Base-by-base conservation (phyloP, 78 protist genomes). In the Dictyostelium purpureum region DNA sequence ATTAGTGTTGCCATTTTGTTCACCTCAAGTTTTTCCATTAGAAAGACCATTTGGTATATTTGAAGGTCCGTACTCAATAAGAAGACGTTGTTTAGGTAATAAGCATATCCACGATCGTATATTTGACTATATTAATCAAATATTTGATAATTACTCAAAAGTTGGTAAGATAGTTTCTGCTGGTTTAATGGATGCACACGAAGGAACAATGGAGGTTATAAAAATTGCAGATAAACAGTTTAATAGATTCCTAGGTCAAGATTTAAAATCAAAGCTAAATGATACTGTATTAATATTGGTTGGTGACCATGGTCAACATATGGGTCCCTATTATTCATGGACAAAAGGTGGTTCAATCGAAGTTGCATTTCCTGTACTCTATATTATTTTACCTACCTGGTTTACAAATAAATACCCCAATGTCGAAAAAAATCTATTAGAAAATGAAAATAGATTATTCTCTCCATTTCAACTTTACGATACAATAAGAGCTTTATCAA, bases 311-410 rank as follows among this genome's bases (percentile, higher is more conserved):
- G 91, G 91, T 7, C 47, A 57, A 24, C 71, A 43, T 47, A 54
- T 71, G 71, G 56, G 56, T 35, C 51, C 33, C 24, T 78, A 78
- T 28, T 78, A 78, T 40, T 2, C 42, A 5, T n/a, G n/a, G n/a
- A n/a, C n/a, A n/a, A n/a, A n/a, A n/a, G 56, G 51, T 43, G 87
- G 87, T 61, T 28, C 38, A 24, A 21, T 78, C 3, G 87, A 78
- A 61, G 73, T 61, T 2, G 45, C 87, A 2, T 14, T 61, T 7
- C 87, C 87, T 3, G 12, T 54, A 10, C 57, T 78, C 18, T 61
- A 69, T 67, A n/a, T 87, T 4, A 73, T 33, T 6, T 40, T 87
- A 2, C 91, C 91, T 5, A 69, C 9, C 2, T 87, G 91, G 91
- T 61, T 87, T 63, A 16, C 71, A 10, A 51, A 51, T 5, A 42